phyloP scores from a whole-genome alignment of 176 grass and related monocot species.

The Aechmea fasciata region DNA sequence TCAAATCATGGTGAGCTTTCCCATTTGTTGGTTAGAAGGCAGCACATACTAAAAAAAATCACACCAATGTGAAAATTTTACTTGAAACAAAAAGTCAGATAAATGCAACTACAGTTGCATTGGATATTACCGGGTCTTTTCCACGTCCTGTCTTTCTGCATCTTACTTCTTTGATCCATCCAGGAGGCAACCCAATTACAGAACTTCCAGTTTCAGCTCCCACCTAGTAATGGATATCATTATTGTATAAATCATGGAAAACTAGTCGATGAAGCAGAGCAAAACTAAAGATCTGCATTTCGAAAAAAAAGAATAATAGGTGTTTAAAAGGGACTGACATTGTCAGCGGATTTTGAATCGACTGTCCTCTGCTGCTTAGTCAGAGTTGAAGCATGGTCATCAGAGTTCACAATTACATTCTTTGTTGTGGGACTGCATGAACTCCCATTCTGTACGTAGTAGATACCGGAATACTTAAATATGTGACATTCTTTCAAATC shows the following conservation, averaged over 20 bases:
- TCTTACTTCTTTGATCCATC: constrained; percentile 3
- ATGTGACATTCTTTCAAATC: neutral
- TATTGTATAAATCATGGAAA: neutral
- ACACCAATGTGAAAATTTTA: neutral
- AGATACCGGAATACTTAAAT: too few relatives aligned
- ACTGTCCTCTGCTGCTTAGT: neutral
- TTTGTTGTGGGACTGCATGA: neutral
- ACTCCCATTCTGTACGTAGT: neutral
- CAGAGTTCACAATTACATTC: neutral
- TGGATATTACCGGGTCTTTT: neutral
- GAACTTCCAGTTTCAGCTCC: neutral
- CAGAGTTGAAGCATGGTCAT: neutral
- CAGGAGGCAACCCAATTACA: neutral
- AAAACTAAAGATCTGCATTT: neutral
- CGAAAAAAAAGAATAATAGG: neutral
- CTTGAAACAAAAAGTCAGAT: neutral
- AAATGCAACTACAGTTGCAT: neutral
- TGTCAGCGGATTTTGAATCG: neutral
- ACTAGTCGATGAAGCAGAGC: neutral
- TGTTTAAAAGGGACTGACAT: neutral
- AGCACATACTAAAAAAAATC: neutral
- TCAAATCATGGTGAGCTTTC: neutral
- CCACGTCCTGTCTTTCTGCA: neutral
- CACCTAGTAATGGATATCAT: neutral
- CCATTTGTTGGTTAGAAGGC: neutral